Conservation (phyloP, 2,329 filamentous ascomycete genomes). For the Harringtonia lauricola region DNA sequence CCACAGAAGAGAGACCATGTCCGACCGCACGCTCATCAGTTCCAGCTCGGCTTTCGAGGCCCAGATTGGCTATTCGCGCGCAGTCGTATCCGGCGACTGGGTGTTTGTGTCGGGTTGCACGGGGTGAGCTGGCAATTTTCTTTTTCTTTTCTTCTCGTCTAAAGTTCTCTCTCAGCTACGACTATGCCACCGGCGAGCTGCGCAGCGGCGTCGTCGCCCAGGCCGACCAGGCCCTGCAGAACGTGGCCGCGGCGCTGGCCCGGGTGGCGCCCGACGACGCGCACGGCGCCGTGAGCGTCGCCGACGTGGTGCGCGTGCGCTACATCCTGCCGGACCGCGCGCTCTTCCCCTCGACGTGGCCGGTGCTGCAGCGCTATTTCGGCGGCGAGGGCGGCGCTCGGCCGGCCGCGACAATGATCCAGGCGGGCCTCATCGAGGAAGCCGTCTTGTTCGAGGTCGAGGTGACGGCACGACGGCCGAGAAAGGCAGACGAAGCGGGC, state of each 20-base stretch:
- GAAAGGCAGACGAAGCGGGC: neutral
- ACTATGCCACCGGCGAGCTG: conserved; percentile 36
- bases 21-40: conserved; percentile 22
- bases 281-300: conserved; percentile 15
- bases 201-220: conserved; percentile 30
- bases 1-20: neutral
- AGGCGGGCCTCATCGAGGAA: conserved; percentile 38
- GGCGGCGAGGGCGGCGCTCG: conserved; percentile 32
- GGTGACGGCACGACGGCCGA: conserved; percentile 18
- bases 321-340: conserved; percentile 38
- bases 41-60: conserved; percentile 40
- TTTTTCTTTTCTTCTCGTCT: neutral
- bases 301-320: conserved; percentile 38
- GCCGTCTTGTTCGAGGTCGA: conserved; percentile 28
- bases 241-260: conserved; percentile 32
- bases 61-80: conserved; percentile 43
- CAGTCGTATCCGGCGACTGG: conserved; percentile 38
- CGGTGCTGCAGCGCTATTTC: conserved; percentile 37
- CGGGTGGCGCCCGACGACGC: conserved; percentile 25
- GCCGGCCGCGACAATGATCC: conserved; percentile 43
- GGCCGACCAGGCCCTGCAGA: conserved; percentile 36
- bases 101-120: conserved; percentile 44
- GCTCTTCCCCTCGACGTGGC: conserved; percentile 38
- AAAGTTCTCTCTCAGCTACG: conserved; percentile 23
- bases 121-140: conserved; percentile 24